Base-by-base conservation (phyloP, 2,329 filamentous ascomycete genomes). In the Sporothrix inflata region DNA sequence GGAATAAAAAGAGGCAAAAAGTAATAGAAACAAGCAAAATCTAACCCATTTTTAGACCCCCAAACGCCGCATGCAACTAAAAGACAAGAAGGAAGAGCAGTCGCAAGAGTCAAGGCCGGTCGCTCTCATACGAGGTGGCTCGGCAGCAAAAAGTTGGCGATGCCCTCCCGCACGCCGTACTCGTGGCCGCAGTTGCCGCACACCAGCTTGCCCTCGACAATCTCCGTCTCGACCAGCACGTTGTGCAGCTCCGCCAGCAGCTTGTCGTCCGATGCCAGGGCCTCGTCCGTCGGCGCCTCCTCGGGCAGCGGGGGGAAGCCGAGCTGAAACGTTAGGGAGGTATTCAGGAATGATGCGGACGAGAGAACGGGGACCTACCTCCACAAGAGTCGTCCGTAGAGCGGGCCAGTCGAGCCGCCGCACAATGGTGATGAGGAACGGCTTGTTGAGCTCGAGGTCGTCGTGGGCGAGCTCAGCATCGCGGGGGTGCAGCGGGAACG, bases 81-180 rank as follows among this genome's bases (percentile, higher is more conserved):
- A 34, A 34, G 19, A 34, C 8, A n/a, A 70, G 42, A 34, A 34
- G 19, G 38, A 40, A 40, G 9, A 24, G 19, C 19, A 21, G 19
- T 4, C 21, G 6, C 16, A 27, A 27, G n/a, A 34, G 12, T 21
- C 63, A 6, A 1, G 27, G 19, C 34, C 24, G 5, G 21, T 24
- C 69, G 21, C 5, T 7, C 16, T 82, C 80, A 89, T 63, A 94
- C 96, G 81, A 99, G 83, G 84, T 99, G 96, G 78, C 92, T 96
- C 14, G 96, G 96, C 76, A 99, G 83, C 79, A 99, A 83, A 79
- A 99, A 99, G 82, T 98, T 98, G 73, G 94, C 94, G 81, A 98
- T 97, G 5, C 96, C 96, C 83, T 99, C 95, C 80, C 96, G 94
- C 75, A 99, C 91, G 73, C 90, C 90, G 82, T 98, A 99, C 84